These are phyloP conservation scores for Halteria grandinella DNA, from an alignment of 73 alveolate genomes.

Conservation along the genomic window DNA sequence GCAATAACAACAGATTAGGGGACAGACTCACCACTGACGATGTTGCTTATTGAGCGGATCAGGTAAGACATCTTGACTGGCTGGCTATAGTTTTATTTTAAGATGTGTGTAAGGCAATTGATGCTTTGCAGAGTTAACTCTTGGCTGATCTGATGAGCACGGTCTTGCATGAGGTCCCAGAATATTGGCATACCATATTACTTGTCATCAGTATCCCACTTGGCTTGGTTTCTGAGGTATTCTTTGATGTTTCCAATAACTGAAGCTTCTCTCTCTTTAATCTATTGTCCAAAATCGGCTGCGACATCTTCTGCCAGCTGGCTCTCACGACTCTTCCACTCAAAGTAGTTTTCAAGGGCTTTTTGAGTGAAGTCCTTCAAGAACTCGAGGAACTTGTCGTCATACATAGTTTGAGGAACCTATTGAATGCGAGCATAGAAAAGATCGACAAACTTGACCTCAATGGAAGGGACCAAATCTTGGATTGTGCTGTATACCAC, in stretches of 20 bases:
- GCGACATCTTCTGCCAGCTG: constrained; percentile 7
- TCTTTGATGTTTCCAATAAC: constrained; percentile 15
- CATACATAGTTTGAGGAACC: constrained; percentile 55
- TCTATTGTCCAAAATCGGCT: constrained; percentile 7
- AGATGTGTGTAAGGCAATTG: constrained; percentile 1
- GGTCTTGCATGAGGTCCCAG: constrained; percentile 50
- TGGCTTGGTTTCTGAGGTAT: neutral
- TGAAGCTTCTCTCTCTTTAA: constrained; percentile 30
- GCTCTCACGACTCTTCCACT: constrained; percentile 20
- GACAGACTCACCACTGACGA: constrained; percentile 41
- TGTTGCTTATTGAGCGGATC: constrained; percentile 35
- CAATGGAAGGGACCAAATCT: constrained; percentile 56
- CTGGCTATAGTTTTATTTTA: constrained; percentile 6
- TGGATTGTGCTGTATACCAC: constrained; percentile 61
- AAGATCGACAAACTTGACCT: constrained; percentile 47
- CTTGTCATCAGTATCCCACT: constrained; percentile 22
- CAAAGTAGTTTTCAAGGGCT: constrained; percentile 39
- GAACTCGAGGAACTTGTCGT: constrained; percentile 62
- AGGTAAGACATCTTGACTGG: constrained; percentile 44
- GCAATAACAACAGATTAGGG: constrained; percentile 46
- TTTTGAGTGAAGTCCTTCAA: constrained; percentile 66
- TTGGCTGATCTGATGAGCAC: neutral
- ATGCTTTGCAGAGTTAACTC: constrained; percentile 8
- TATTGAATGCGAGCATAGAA: constrained; percentile 26
- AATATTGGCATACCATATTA: constrained; percentile 63